Evolutionary conservation across 2,329 filamentous ascomycete genomes (phyloP).

Genomic region (Sporothrix phasma): DNA sequence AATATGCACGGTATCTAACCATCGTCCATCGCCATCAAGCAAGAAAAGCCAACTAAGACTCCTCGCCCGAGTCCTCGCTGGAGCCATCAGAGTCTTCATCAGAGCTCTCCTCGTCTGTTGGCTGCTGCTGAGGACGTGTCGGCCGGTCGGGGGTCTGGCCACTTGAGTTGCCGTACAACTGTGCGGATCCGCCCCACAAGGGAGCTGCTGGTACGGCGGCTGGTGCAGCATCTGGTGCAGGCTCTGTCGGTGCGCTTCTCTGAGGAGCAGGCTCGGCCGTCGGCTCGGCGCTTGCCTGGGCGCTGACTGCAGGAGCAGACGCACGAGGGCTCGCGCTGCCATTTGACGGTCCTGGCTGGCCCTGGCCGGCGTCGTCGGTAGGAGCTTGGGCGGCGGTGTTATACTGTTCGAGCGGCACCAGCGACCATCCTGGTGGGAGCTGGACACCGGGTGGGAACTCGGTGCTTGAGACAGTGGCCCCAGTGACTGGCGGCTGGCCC

Average conservation of each 20-base stretch:
- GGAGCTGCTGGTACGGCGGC: slow-evolving; percentile 24
- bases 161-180: slow-evolving; percentile 32
- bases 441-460: slow-evolving; percentile 55
- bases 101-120: not conserved
- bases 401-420: slow-evolving; percentile 50
- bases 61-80: not conserved
- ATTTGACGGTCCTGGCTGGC: not conserved
- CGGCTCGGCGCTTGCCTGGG: not conserved
- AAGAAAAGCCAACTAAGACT: not conserved
- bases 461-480: no score
- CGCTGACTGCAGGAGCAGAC: not conserved
- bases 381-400: slow-evolving; percentile 23
- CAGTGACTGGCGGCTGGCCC: slow-evolving; percentile 14
- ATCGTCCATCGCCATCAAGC: not conserved
- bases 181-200: slow-evolving; percentile 42
- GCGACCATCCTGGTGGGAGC: slow-evolving; percentile 54
- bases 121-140: not conserved
- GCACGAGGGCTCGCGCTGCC: not conserved
- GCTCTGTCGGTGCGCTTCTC: not conserved
- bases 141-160: not conserved
- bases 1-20: not conserved
- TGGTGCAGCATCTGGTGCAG: no score
- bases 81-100: not conserved
- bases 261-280: not conserved
- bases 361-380: not conserved